phyloP scores from a whole-genome alignment of 805 yeast genomes.

The Candida xyloterini region DNA sequence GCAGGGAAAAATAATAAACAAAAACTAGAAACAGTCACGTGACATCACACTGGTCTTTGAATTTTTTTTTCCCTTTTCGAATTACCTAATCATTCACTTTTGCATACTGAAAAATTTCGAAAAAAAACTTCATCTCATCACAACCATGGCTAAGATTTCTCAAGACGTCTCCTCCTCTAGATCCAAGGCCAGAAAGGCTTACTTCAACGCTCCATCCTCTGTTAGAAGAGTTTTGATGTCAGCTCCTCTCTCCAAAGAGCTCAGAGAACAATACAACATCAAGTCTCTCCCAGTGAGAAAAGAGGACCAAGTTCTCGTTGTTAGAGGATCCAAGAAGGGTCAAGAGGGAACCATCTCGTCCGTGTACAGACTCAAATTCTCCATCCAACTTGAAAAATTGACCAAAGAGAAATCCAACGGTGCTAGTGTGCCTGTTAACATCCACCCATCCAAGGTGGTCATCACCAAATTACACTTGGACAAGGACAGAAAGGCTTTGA shows the following conservation, averaged over 20 bases:
- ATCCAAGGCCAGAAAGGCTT: constrained; percentile 99
- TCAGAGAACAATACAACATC: constrained; percentile 95
- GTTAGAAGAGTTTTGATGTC: constrained; percentile 92
- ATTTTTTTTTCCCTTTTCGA: not conserved
- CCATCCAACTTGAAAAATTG: constrained; percentile 95
- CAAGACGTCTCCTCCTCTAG: constrained; percentile 97
- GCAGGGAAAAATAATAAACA: not conserved
- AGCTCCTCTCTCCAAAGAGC: constrained; percentile 99
- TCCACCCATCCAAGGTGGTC: constrained; percentile 98
- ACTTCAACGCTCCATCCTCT: constrained; percentile 96
- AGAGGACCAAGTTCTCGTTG: constrained; percentile 92
- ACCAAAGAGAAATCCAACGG: constrained; percentile 98
- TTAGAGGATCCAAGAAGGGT: constrained; percentile 99
- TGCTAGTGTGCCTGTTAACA: constrained; percentile 94
- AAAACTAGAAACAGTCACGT: constrained; percentile 2
- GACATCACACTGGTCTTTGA: not conserved
- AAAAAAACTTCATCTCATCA: constrained; percentile 3
- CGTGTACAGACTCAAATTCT: constrained; percentile 97
- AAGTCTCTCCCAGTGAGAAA: constrained; percentile 96
- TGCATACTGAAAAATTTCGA: constrained; percentile 6
- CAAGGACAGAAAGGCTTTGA: constrained; percentile 98
- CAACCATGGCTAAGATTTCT: constrained; percentile 35
- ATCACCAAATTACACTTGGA: constrained; percentile 97
- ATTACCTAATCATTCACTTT: constrained; percentile 6
- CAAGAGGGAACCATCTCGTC: constrained; percentile 97